A percentile compares a stretch with the other conserved stretches of the same genome.
Evolutionary conservation across 208 protist species (phyloP).

Genomic region (Novymonas esmeraldas): DNA sequence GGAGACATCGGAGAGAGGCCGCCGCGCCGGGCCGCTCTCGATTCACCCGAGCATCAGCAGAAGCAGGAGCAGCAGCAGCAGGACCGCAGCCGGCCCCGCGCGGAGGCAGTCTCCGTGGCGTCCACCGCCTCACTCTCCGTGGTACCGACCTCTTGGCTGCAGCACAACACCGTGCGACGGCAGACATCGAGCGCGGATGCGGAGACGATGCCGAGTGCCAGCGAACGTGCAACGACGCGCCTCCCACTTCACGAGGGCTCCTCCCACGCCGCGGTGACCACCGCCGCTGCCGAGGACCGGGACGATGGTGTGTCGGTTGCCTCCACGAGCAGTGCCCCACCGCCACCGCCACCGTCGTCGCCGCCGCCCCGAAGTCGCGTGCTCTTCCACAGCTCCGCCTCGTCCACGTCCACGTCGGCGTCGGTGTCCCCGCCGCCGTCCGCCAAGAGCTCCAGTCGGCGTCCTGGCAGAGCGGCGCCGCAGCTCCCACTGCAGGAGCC

Average conservation of each 20-base stretch:
- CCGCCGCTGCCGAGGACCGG: background rate
- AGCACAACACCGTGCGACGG: too few relatives aligned
- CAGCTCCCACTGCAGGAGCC: constrained; percentile 15
- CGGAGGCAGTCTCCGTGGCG: background rate
- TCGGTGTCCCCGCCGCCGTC: background rate
- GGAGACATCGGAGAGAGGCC: background rate
- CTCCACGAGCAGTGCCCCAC: constrained; percentile 2
- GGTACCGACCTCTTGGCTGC: constrained; percentile 18
- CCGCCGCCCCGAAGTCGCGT: constrained; percentile 11
- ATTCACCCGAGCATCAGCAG: too few relatives aligned
- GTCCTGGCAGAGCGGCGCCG: background rate
- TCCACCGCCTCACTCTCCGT: constrained; percentile 6
- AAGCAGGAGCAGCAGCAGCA: too few relatives aligned
- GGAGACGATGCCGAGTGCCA: background rate
- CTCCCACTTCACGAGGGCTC: background rate
- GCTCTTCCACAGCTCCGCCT: constrained; percentile 10
- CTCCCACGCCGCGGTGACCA: background rate
- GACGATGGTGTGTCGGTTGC: background rate
- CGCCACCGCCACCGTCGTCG: constrained; percentile 4
- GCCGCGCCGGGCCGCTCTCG: background rate
- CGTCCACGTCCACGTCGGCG: background rate
- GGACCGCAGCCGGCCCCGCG: background rate
- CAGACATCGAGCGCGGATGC: background rate
- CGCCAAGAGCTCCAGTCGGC: background rate
- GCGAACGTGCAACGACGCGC: background rate